Evolutionary conservation across 192 early-diverging fungal species (phyloP), one percentile per base, ranked within the genome.

Genomic region (Dissophora globulifera): DNA sequence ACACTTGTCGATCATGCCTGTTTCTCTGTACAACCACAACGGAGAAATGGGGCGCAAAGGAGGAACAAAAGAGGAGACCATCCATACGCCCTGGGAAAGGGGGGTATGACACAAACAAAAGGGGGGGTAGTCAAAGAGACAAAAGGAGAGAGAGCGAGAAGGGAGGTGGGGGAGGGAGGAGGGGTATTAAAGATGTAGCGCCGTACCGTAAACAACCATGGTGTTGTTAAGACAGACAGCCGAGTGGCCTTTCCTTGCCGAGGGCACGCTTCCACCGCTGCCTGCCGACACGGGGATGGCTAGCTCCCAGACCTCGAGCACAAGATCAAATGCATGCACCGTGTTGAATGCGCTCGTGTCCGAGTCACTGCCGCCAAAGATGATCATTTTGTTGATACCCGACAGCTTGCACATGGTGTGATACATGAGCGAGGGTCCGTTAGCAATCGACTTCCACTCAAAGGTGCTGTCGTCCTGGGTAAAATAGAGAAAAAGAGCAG

Each of bases 171-270:
- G n/a, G n/a, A n/a, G n/a, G n/a, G n/a, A n/a, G n/a, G n/a, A n/a
- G n/a, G n/a, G n/a, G n/a, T n/a, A n/a, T n/a, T n/a, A n/a, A n/a
- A n/a, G 50, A 12, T n/a, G 42, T 6, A 40, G 22, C 46, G 25
- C 48, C 1, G 50, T 86, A 75, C 91, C 91, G 71, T 83, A 93
- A 20, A 93, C 83, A 45, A 89, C 79, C 87, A 91, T 90, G 22
- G 81, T 84, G 54, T 90, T 79, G 16, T 85, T 57, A 8, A 86
- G 42, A 62, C 91, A 93, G 8, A 85, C 87, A 6, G 91, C 88
- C 0, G 89, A 82, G 25, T 91, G 91, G 41, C 87, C 49, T 8
- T 85, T 70, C 16, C 90, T 85, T 53, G 84, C 67, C 57, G 81
- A 67, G 52, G 89, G 84, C 7, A 62, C 45, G 8, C 65, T 46